A percentile compares a stretch with the other conserved stretches of the same genome.
Evolutionary conservation across 495 filamentous ascomycete genomes (phyloP).

Genomic region (Pyronema domesticum): DNA sequence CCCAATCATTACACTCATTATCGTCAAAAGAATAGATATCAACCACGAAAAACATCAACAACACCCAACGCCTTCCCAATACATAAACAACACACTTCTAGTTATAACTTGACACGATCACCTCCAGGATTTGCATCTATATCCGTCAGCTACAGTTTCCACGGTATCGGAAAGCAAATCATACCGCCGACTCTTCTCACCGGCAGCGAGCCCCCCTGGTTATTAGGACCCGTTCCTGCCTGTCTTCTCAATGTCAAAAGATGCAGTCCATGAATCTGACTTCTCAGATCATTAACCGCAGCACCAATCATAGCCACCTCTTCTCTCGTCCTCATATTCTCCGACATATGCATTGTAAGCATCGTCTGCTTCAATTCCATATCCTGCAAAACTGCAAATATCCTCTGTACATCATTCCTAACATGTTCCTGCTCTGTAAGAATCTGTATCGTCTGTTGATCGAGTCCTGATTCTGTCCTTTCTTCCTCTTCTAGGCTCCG

Average conservation of each 20-base stretch:
- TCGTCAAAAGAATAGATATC: too few relatives aligned
- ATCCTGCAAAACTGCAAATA: slow-evolving; percentile 33
- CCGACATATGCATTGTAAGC: slow-evolving; percentile 42
- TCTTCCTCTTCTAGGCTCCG: slow-evolving; percentile 1
- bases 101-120: slow-evolving; percentile 4
- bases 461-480: slow-evolving; percentile 15
- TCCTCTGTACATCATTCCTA: slow-evolving; percentile 42
- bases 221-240: neutral
- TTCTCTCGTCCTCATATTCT: slow-evolving; percentile 47
- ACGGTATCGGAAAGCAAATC: neutral
- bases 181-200: neutral
- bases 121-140: neutral
- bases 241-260: slow-evolving; percentile 40
- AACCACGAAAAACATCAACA: neutral
- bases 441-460: slow-evolving; percentile 38
- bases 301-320: slow-evolving; percentile 50
- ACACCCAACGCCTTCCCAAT: slow-evolving; percentile 1
- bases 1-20: too few relatives aligned
- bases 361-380: slow-evolving; percentile 48
- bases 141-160: neutral
- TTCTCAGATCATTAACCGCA: slow-evolving; percentile 41
- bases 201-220: neutral
- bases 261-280: slow-evolving; percentile 50
- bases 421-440: slow-evolving; percentile 52
- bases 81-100: neutral